Percentiles rank a stretch among this genome's conserved stretches.
Evolutionary conservation across 768 basidiomycete species (phyloP).

Genomic region (Boletus pseudopeckii): DNA sequence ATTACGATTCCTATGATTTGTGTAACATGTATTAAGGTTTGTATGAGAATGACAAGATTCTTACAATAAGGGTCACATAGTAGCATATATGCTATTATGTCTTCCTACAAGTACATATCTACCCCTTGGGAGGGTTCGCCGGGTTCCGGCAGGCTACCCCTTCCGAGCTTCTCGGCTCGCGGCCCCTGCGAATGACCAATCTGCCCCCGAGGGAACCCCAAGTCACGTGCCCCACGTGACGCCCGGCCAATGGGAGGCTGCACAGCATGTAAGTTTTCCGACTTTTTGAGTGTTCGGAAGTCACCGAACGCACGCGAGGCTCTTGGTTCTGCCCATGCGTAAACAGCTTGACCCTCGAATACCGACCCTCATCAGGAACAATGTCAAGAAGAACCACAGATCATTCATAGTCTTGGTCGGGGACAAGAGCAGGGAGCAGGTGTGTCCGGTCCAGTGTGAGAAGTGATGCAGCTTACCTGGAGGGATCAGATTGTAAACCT

Average conservation of each 20-base stretch:
- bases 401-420: slow-evolving; percentile 97
- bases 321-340: slow-evolving; percentile 47
- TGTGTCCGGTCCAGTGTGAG: slow-evolving; percentile 30
- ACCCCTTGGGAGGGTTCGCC: background rate
- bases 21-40: too few relatives aligned
- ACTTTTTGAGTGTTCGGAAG: too few relatives aligned
- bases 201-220: too few relatives aligned
- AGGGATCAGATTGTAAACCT: slow-evolving; percentile 78
- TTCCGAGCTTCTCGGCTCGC: too few relatives aligned
- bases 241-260: too few relatives aligned
- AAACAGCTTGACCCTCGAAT: slow-evolving; percentile 92
- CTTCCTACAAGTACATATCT: background rate
- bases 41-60: too few relatives aligned
- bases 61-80: too few relatives aligned
- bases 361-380: slow-evolving; percentile 87
- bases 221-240: too few relatives aligned
- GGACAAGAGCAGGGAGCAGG: slow-evolving; percentile 90
- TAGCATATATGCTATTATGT: background rate
- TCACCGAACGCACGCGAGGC: background rate
- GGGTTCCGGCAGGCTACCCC: background rate
- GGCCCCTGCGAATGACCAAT: too few relatives aligned
- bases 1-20: too few relatives aligned
- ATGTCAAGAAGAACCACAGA: slow-evolving; percentile 89
- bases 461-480: background rate
- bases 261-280: too few relatives aligned